Conservation (phyloP, 306 rosid genomes). For the Delonix regia region DNA sequence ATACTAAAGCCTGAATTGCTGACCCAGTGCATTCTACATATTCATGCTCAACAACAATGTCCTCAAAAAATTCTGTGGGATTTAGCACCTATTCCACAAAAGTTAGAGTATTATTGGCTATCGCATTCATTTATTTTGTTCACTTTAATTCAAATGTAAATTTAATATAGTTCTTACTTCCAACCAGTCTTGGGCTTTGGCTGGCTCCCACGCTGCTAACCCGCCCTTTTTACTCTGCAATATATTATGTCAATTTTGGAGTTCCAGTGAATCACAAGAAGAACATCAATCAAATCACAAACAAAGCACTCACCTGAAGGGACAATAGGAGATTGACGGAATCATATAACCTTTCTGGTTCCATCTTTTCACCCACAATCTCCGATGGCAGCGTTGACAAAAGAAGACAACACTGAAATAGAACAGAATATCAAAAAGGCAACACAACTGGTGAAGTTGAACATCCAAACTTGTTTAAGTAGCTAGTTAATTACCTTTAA, state of each 20-base stretch:
- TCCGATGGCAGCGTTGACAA: constrained; percentile 60
- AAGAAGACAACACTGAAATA: constrained; percentile 67
- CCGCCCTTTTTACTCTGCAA: constrained; percentile 81
- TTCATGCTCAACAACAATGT: constrained; percentile 49
- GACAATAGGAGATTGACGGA: constrained; percentile 67
- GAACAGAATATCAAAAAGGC: not conserved
- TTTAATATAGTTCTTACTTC: constrained; percentile 49
- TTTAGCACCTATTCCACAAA: constrained; percentile 34
- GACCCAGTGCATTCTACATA: constrained; percentile 61
- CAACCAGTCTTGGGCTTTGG: constrained; percentile 64
- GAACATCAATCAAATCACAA: not conserved
- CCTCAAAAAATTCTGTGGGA: constrained; percentile 46
- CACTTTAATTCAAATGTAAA: not conserved
- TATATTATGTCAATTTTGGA: not conserved
- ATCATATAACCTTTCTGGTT: constrained; percentile 57
- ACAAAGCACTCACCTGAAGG: constrained; percentile 52
- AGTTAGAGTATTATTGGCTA: not conserved
- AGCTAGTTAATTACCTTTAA: constrained; percentile 51
- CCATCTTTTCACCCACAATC: constrained; percentile 73
- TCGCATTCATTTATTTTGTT: not conserved
- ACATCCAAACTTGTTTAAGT: not conserved
- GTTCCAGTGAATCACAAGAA: not conserved
- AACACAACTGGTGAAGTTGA: not conserved
- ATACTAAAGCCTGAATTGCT: constrained; percentile 48
- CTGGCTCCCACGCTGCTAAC: constrained; percentile 73